Conservation (phyloP, 805 yeast species). For the Kluyveromyces lactis region DNA sequence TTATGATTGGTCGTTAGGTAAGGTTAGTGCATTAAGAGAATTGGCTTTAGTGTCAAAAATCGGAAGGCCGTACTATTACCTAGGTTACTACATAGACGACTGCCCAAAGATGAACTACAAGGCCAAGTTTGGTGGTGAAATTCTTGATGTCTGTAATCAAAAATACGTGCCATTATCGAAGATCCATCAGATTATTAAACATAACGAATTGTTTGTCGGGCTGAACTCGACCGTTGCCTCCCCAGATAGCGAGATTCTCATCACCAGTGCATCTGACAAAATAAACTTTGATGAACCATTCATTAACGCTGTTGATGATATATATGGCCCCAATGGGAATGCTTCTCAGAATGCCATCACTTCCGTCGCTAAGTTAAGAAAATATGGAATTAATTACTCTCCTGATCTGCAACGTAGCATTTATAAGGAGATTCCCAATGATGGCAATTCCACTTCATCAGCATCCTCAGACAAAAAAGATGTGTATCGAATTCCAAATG, state of each 20-base stretch:
- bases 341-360: constrained; percentile 18
- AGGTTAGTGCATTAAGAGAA: constrained; percentile 67
- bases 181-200: constrained; percentile 11
- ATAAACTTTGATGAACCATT: constrained; percentile 1
- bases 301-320: constrained; percentile 28
- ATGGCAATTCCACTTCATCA: no score
- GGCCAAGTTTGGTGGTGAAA: constrained; percentile 66
- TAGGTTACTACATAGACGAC: constrained; percentile 75
- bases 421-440: not conserved
- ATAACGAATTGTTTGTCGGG: constrained; percentile 22
- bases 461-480: not conserved
- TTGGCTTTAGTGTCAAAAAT: constrained; percentile 41
- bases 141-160: constrained; percentile 47
- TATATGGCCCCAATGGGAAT: constrained; percentile 33
- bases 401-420: no score
- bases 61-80: constrained; percentile 44
- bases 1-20: constrained; percentile 64
- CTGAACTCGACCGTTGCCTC: constrained; percentile 4
- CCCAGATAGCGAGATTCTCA: not conserved
- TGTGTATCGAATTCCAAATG: constrained; percentile 29
- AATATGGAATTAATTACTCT: constrained; percentile 15
- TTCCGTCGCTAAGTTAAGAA: constrained; percentile 12
- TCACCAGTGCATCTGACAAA: not conserved
- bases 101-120: constrained; percentile 81
- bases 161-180: constrained; percentile 30